Evolutionary conservation across 306 rosid species (phyloP), one percentile per base, ranked within the genome.

Genomic region (Fragaria vesca): DNA sequence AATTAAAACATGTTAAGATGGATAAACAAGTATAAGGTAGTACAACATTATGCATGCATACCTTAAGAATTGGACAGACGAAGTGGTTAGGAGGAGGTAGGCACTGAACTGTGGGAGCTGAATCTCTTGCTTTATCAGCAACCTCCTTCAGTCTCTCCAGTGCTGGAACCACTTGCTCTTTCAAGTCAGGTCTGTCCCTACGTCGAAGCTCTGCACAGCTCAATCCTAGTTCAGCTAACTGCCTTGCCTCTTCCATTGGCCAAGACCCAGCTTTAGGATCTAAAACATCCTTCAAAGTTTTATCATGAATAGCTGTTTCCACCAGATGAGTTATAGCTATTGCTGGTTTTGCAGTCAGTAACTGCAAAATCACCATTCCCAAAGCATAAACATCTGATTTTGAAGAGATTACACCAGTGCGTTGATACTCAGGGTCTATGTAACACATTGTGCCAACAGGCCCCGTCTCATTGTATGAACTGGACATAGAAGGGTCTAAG

Each of bases 341-440:
- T 52, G 96, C 94, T 55, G 96, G 94, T 87, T 90, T 96, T 75
- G 96, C 89, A 48, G 99, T 90, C 85, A 93, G 69, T 55, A 96
- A 77, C 85, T 96, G 99, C 81, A 96, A 75, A 72, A 96, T 87
- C 79, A 96, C 96, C 86, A 96, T 88, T 76, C 99, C 99, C 54
- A 93, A 90, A 51, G 98, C 98, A 84, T 96, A 96, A 18, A 96
- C 98, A 74, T 96, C 99, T 2, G 99, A 96, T 61, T 87, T 82
- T 10, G 91, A 85, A 80, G 98, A 93, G 82, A 91, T 24, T 67
- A 76, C 13, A 5, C 99, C 99, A 6, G 87, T 86, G 76, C 99
- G 82, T 84, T 96, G 99, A 61, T 93, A 96, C 91, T 96, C 99
- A 0, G 99, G 99, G 82, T 96, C 99, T 24, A 96, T 91, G 85